Evolutionary conservation across 1,139 yeast species (phyloP), one percentile per base, ranked within the genome.

Genomic region (Candida sp.): DNA sequence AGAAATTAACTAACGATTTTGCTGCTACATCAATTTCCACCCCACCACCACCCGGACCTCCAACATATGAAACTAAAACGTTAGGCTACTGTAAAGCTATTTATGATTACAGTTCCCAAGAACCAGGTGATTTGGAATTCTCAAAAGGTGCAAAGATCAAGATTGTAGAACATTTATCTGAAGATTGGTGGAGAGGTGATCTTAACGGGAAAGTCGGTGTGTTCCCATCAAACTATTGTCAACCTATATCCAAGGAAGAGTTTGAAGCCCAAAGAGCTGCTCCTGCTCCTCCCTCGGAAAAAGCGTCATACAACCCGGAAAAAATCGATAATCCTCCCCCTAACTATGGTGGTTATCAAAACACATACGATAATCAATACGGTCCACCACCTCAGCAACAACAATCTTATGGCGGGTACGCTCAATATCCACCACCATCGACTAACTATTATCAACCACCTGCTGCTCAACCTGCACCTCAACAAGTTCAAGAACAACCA

Each of bases 151-250:
- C 85, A 49, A 80, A 77, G 56, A 63, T 93, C 43, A 78, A 78
- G 34, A 78, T 93, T 5, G 49, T 79, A 4, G 96, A 90, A 58
- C 88, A 81, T 59, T 74, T 86, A 46, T 87, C 95, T 21, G 76
- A 77, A 35, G 95, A 90, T 60, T 91, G 99, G 98, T 90, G 95
- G 89, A 84, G 81, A 60, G 98, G 99, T 36, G 51, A 63, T 35
- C 60, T 70, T 11, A 75, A 79, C 35, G 79, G 80, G 37, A 62
- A 64, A 22, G 77, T 78, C 6, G 99, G 99, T 22, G 83, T 91
- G 55, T 91, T 93, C 70, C 99, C 99, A 5, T 72, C 95, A 2
- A 89, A 89, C 63, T 93, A 93, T 59, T 95, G 89, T 38, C 74
- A 69, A 48, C 63, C 74, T 4, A 64, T 77, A 6, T 69, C 70